Percentiles rank a stretch among this genome's conserved stretches.
These are phyloP conservation scores for Tympanopsis confertula DNA, from an alignment of 2,329 filamentous ascomycete species.

Conservation along the genomic window DNA sequence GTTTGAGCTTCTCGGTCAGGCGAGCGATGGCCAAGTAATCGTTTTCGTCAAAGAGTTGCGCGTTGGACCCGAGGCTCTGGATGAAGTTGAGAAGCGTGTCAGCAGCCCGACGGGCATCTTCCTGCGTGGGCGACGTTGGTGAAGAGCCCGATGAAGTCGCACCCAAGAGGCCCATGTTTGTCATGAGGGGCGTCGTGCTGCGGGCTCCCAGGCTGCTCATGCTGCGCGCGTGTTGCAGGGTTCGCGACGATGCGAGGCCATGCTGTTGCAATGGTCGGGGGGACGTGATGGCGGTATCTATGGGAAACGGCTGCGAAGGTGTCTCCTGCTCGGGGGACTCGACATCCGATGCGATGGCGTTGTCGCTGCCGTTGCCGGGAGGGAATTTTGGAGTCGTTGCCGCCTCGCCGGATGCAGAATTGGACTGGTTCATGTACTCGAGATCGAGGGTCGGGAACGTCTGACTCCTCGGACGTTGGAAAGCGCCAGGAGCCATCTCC, in stretches of 20 bases:
- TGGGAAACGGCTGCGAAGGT: constrained; percentile 15
- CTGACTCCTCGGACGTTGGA: constrained; percentile 72
- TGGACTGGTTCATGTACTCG: constrained; percentile 37
- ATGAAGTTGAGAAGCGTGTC: constrained; percentile 76
- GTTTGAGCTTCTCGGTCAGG: constrained; percentile 73
- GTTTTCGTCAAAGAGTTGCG: constrained; percentile 56
- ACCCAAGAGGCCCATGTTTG: constrained; percentile 12
- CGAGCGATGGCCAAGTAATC: constrained; percentile 71
- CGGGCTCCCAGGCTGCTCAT: constrained; percentile 31
- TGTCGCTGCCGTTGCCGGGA: constrained; percentile 11
- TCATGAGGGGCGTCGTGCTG: constrained; percentile 19
- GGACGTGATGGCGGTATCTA: constrained; percentile 27
- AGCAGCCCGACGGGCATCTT: constrained; percentile 73
- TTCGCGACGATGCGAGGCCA: constrained; percentile 24
- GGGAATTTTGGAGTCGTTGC: constrained; percentile 36
- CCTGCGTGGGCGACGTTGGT: constrained; percentile 62
- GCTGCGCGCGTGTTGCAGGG: constrained; percentile 23
- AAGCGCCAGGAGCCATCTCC: constrained; percentile 23
- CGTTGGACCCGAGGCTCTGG: constrained; percentile 51
- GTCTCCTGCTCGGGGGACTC: constrained; percentile 26
- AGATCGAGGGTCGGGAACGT: constrained; percentile 68
- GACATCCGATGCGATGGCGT: constrained; percentile 35
- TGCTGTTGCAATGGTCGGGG: constrained; percentile 28
- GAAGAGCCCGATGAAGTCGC: constrained; percentile 37
- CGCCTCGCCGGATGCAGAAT: constrained; percentile 8